Conservation (phyloP, 257 asterid genomes). For the Misopates orontium region DNA sequence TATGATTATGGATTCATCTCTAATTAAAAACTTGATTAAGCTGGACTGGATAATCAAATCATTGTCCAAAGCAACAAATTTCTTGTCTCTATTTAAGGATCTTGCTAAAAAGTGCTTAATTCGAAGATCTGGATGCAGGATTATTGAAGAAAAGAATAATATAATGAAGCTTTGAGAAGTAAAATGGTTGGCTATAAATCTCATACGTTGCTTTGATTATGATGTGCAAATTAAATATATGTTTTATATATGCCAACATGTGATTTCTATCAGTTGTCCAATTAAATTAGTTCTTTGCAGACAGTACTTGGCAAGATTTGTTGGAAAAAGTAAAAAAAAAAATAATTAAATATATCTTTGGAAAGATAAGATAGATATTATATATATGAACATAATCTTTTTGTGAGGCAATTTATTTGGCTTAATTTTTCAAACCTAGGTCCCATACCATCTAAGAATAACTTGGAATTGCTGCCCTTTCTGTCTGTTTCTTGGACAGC, state of each 20-base stretch:
- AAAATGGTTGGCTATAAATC: neutral
- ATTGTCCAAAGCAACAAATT: too few relatives aligned
- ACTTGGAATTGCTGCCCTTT: conserved; percentile 24
- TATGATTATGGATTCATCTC: too few relatives aligned
- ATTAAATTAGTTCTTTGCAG: neutral
- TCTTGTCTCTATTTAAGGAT: too few relatives aligned
- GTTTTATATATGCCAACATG: neutral
- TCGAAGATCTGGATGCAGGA: too few relatives aligned
- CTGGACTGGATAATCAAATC: too few relatives aligned
- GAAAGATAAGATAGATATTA: conserved; percentile 16
- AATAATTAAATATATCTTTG: conserved; percentile 15
- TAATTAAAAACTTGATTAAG: too few relatives aligned
- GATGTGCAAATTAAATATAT: neutral
- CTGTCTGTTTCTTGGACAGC: conserved; percentile 49
- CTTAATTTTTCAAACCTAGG: conserved; percentile 28
- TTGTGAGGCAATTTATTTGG: neutral
- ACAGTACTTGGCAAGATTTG: neutral
- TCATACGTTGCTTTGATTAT: conserved; percentile 2
- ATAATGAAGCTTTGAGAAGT: neutral
- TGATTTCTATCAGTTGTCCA: conserved; percentile 9
- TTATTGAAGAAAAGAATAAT: too few relatives aligned
- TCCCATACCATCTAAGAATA: conserved; percentile 28
- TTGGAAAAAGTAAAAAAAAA: too few relatives aligned
- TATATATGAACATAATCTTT: neutral
- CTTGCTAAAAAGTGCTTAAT: too few relatives aligned